Evolutionary conservation across 2,329 filamentous ascomycete genomes (phyloP), one percentile per base, ranked within the genome.

Genomic region (Aspergillus neoniger): DNA sequence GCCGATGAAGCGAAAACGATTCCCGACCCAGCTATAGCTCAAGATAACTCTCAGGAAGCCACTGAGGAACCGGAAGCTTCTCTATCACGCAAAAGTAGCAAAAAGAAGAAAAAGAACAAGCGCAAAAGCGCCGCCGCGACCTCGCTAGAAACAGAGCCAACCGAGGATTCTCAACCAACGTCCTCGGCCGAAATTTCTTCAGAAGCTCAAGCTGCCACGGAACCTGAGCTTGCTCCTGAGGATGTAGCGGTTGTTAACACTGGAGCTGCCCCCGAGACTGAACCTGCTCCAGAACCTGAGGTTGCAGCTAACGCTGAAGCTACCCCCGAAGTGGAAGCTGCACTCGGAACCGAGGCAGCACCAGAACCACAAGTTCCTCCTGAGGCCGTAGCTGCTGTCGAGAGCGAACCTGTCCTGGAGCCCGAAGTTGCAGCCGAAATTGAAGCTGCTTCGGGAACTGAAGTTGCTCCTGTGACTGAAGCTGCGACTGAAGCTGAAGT

Each of bases 51-150:
- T 15, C 47, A 55, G 4, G 14, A n/a, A 10, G 52, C 19, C 28
- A 17, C 55, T 4, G 10, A 30, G 2, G 63, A 63, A 39, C 10
- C 48, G 19, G 65, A 67, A 36, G 19, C 49, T 49, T n/a, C 57
- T 10, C 51, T 63, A 5, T 59, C 59, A 5, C 63, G 64, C 39
- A 67, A 64, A 32, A 55, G 17, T 21, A 66, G 64, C 59, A 70
- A 66, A 39, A 67, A 66, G 57, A 67, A 64, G 56, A 67, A 67
- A 58, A 68, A 69, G 48, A 69, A 66, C 48, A 66, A 63, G 58
- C 60, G 62, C 12, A 67, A 69, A 53, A 60, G 49, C 36, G 49
- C 39, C 30, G 41, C 50, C 10, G 61, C 62, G 38, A 30, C 41
- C 6, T 25, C 49, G 6, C 39, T 28, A 21, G 61, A 61, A 10